A percentile compares a stretch with the other conserved stretches of the same genome.
Conservation (phyloP, 73 alveolate species). For the Paramecium bursaria region DNA sequence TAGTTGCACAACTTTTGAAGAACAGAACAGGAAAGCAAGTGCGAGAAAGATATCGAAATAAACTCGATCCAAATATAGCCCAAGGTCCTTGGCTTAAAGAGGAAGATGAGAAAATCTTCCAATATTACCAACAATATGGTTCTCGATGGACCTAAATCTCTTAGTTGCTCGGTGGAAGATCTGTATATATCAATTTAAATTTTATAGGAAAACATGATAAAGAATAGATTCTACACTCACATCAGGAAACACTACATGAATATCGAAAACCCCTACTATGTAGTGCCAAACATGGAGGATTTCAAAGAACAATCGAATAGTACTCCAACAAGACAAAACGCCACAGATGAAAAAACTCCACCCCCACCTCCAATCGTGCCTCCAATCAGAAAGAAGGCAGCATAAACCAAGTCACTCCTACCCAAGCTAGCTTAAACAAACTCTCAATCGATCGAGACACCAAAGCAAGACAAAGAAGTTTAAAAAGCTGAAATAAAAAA, state of each 20-base stretch:
- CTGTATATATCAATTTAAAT: constrained; percentile 13
- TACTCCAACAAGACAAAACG: no score
- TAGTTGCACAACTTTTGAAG: constrained; percentile 59
- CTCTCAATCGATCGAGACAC: no score
- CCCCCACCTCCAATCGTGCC: no score
- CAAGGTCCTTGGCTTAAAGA: constrained; percentile 89
- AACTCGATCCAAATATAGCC: constrained; percentile 92
- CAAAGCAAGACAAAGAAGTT: no score
- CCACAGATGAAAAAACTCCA: no score
- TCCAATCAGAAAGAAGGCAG: no score
- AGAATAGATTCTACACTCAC: constrained; percentile 37
- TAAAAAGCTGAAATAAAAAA: no score
- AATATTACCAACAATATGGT: constrained; percentile 33
- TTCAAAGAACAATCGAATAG: no score
- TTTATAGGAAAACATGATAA: constrained; percentile 48
- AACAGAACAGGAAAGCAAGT: constrained; percentile 90
- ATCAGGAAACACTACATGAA: constrained; percentile 45
- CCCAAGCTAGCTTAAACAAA: no score
- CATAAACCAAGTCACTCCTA: no score
- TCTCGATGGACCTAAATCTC: constrained; percentile 64
- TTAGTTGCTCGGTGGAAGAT: constrained; percentile 58
- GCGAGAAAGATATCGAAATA: constrained; percentile 98
- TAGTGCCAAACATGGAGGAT: no score
- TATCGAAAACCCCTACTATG: constrained; percentile 49
- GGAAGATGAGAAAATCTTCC: constrained; percentile 75